Evolutionary conservation across 192 early-diverging fungal species (phyloP).

Genomic region (Radiomyces spectabilis): DNA sequence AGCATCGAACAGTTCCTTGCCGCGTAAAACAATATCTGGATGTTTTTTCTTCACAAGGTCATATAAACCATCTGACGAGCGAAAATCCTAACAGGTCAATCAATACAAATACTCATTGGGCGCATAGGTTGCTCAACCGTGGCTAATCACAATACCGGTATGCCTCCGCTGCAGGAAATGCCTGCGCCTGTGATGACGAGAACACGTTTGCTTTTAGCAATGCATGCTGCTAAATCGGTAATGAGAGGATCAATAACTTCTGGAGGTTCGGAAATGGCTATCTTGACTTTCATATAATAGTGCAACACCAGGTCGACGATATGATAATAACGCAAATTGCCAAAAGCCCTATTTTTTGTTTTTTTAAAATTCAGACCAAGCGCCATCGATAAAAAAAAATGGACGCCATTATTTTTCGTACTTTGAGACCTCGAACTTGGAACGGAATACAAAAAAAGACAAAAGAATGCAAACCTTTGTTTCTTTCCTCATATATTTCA

Average conservation of each 20-base stretch:
- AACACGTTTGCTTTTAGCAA: slow-evolving; percentile 38
- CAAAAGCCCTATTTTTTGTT: too few relatives aligned
- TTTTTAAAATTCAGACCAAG: too few relatives aligned
- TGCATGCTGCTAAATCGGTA: slow-evolving; percentile 17
- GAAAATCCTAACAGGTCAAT: slow-evolving; percentile 60
- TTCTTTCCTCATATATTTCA: too few relatives aligned
- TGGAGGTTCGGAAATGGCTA: slow-evolving; percentile 21
- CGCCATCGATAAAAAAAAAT: too few relatives aligned
- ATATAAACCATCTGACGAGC: slow-evolving; percentile 79
- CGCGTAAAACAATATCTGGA: slow-evolving; percentile 60
- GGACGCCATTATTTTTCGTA: too few relatives aligned
- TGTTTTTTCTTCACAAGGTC: slow-evolving; percentile 71
- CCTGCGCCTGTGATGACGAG: slow-evolving; percentile 84
- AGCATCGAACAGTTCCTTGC: slow-evolving; percentile 84
- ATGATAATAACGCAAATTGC: too few relatives aligned
- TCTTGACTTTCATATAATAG: slow-evolving; percentile 19
- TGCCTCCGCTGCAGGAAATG: slow-evolving; percentile 82
- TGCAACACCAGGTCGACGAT: too few relatives aligned
- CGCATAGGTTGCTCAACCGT: not conserved
- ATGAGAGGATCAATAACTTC: slow-evolving; percentile 24
- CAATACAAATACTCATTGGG: not conserved
- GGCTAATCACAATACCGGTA: slow-evolving; percentile 68
- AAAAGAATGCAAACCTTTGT: too few relatives aligned
- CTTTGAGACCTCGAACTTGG: too few relatives aligned
- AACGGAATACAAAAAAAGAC: too few relatives aligned